phyloP scores from a whole-genome alignment of 257 asterid species.

The Solanum raphanifolium region DNA sequence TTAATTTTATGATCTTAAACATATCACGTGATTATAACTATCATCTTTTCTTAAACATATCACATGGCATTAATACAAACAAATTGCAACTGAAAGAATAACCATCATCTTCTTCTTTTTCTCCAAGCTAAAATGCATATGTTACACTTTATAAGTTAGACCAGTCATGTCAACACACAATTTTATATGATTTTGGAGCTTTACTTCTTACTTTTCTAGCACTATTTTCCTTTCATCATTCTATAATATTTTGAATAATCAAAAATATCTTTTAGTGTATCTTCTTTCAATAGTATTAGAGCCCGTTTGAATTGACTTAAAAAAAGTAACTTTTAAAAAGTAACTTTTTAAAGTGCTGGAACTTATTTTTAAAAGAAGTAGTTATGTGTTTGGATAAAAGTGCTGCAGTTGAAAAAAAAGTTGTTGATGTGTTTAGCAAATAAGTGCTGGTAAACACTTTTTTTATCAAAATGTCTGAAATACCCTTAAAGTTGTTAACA shows the following conservation, averaged over 20 bases:
- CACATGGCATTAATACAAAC: not conserved
- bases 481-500: too few species aligned
- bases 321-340: too few species aligned
- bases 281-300: not conserved
- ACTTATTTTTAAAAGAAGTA: too few species aligned
- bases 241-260: not conserved
- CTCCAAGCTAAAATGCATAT: not conserved
- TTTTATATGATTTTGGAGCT: not conserved
- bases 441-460: too few species aligned
- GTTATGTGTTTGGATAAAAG: too few species aligned
- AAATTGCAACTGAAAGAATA: accelerated
- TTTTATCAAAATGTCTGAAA: too few species aligned
- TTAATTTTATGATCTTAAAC: not conserved
- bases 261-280: not conserved
- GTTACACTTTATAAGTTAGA: not conserved
- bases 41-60: not conserved
- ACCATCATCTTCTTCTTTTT: not conserved
- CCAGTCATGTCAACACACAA: not conserved
- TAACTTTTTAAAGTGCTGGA: too few species aligned
- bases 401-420: too few species aligned
- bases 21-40: not conserved
- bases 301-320: too few species aligned
- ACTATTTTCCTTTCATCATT: not conserved
- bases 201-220: not conserved
- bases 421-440: too few species aligned